These are phyloP conservation scores for Euclidium syriacum DNA, from an alignment of 345 rosid genomes.

Conservation along the genomic window DNA sequence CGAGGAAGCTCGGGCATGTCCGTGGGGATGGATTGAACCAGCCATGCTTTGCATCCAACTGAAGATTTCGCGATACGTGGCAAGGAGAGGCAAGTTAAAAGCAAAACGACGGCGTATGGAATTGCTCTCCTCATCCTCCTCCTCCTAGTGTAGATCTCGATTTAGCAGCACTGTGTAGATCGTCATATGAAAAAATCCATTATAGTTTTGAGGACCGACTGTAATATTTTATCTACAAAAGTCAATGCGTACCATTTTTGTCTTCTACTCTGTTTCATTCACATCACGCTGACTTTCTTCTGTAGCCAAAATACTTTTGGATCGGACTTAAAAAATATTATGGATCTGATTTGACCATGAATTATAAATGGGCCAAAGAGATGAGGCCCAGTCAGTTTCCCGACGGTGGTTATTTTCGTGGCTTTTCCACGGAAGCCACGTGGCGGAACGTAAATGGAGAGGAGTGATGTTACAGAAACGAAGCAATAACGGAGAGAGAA, in stretches of 20 bases:
- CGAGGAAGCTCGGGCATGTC: conserved; percentile 72
- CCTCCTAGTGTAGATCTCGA: neutral
- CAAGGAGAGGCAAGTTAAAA: conserved; percentile 24
- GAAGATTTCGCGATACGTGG: conserved; percentile 28
- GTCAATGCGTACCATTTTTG: neutral
- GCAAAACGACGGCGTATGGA: conserved; percentile 13
- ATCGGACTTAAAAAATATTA: too few relatives aligned
- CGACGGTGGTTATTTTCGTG: neutral
- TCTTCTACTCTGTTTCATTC: too few relatives aligned
- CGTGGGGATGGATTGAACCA: conserved; percentile 90
- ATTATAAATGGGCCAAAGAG: neutral
- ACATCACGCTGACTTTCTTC: too few relatives aligned
- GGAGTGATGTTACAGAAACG: conserved; percentile 2
- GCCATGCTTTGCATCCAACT: conserved; percentile 73
- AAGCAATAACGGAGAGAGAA: conserved; percentile 20
- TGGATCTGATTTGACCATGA: neutral
- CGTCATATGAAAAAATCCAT: neutral
- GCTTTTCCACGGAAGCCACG: neutral
- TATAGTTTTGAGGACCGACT: neutral
- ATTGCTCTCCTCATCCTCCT: neutral
- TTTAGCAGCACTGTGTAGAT: neutral
- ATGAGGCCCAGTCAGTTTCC: neutral
- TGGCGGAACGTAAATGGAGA: conserved; percentile 13
- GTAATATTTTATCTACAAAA: neutral
- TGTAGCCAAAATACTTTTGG: too few relatives aligned